Base-by-base conservation (phyloP, 2,329 filamentous ascomycete genomes). In the Fonsecaea erecta region DNA sequence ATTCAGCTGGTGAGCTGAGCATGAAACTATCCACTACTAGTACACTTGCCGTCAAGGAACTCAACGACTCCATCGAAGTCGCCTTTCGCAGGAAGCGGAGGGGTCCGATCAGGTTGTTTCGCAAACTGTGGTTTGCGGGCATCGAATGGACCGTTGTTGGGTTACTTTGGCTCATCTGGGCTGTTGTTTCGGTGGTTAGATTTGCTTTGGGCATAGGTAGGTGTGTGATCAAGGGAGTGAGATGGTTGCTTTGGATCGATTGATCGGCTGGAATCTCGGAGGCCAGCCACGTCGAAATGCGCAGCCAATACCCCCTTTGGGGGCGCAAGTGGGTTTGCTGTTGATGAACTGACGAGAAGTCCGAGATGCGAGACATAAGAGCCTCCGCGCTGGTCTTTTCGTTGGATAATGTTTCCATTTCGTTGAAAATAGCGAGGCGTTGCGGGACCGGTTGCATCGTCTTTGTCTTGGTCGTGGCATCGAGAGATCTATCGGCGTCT, bases 121-220 rank as follows among this genome's bases (percentile, higher is more conserved):
- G 92, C 43, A 83, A 91, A 14, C 86, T 88, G 0, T 89, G 92
- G 14, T 98, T 93, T 85, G 87, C 93, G 61, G 78, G 89, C 21
- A 86, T 97, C 16, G 94, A 98, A 81, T 97, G 93, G 92, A 80
- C 87, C 56, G 84, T 98, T 18, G 87, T 98, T 43, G 91, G 90
- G 3, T 86, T 96, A 71, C 92, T 98, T 88, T 97, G 95, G 93
- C 92, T 90, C 77, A 88, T 96, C 16, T 98, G 94, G 93, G 86
- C 96, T 65, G 82, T 96, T 35, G 93, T 97, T 26, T 90, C 93
- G 75, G 82, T 94, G 26, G 81, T 90, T 58, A 86, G 91, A 65
- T 77, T 91, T 14, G 78, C 90, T 37, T 80, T 88, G 65, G 87
- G 88, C 11, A 71, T 90, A 1, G 84, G 89, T 52, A 84, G 84